Evolutionary conservation across 108 stramenopile genomes (phyloP).

Genomic region (Heterococcus sp.): DNA sequence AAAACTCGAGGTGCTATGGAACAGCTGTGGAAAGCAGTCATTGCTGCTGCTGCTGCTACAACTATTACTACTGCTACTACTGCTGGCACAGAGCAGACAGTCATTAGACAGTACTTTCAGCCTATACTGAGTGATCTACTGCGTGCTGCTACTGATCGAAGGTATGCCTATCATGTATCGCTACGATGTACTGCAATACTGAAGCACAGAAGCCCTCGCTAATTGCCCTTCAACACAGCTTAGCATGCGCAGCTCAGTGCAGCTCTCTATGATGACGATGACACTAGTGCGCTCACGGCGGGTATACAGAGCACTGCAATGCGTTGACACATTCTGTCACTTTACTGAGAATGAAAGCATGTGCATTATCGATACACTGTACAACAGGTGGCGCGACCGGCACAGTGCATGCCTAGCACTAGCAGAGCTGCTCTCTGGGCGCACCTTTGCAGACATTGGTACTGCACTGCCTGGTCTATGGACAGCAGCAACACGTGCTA

Average conservation of each 20-base stretch:
- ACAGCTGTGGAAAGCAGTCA: constrained; percentile 27
- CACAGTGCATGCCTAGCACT: constrained; percentile 38
- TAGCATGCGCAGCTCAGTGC: no score
- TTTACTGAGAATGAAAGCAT: no score
- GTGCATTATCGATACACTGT: no score
- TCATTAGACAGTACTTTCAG: constrained; percentile 12
- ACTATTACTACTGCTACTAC: background rate
- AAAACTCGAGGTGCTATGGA: constrained; percentile 44
- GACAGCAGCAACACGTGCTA: constrained; percentile 22
- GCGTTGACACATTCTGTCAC: no score
- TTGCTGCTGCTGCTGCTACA: background rate
- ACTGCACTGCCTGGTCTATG: constrained; percentile 27
- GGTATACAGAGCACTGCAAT: no score
- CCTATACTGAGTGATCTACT: constrained; percentile 35
- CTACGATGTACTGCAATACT: no score
- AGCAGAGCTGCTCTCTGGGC: constrained; percentile 27
- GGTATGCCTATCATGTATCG: no score
- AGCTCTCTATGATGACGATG: no score
- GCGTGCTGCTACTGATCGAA: constrained; percentile 36
- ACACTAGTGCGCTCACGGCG: no score
- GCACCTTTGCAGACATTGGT: constrained; percentile 23
- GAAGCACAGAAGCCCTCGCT: no score
- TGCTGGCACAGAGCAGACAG: background rate
- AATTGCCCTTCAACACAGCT: no score
- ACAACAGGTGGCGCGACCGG: constrained; percentile 25